phyloP scores from a whole-genome alignment of 805 yeast genomes.

The Cyberlindnera saturnus region DNA sequence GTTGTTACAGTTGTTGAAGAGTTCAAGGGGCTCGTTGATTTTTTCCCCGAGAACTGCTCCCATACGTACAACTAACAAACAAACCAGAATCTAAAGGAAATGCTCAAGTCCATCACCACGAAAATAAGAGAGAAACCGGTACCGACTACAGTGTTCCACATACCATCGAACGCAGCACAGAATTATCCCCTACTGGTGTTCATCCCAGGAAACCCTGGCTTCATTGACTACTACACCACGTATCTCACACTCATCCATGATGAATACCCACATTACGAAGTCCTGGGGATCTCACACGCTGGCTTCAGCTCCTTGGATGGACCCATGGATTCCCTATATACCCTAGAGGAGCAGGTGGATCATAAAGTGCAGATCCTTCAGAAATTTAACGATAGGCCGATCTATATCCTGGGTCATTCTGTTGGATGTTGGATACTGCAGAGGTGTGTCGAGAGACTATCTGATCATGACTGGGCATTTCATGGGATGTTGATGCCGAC shows the following conservation, averaged over 20 bases:
- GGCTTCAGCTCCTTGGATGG: conserved; percentile 36
- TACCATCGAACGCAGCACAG: not conserved
- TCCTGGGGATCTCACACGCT: conserved; percentile 58
- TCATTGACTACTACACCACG: conserved; percentile 55
- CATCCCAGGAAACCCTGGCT: conserved; percentile 77
- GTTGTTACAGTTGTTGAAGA: not conserved
- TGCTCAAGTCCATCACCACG: too few species aligned
- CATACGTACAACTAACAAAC: too few species aligned
- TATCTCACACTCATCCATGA: conserved; percentile 41
- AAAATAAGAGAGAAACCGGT: not conserved
- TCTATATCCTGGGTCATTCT: conserved; percentile 61
- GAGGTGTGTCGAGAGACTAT: conserved; percentile 32
- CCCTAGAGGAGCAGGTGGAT: conserved; percentile 48
- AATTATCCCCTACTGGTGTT: conserved; percentile 40
- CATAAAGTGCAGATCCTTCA: conserved; percentile 52
- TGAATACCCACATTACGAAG: conserved; percentile 39
- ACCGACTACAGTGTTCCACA: not conserved
- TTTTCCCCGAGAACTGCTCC: too few species aligned
- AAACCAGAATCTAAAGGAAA: too few species aligned
- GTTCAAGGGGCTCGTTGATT: too few species aligned
- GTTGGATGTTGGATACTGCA: conserved; percentile 65
- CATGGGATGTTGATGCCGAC: conserved; percentile 70
- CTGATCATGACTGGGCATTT: conserved; percentile 29
- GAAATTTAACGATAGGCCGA: conserved; percentile 28
- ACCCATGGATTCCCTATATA: conserved; percentile 25